Evolutionary conservation across 345 rosid genomes (phyloP).

Genomic region (Cardiospermum halicacabum): DNA sequence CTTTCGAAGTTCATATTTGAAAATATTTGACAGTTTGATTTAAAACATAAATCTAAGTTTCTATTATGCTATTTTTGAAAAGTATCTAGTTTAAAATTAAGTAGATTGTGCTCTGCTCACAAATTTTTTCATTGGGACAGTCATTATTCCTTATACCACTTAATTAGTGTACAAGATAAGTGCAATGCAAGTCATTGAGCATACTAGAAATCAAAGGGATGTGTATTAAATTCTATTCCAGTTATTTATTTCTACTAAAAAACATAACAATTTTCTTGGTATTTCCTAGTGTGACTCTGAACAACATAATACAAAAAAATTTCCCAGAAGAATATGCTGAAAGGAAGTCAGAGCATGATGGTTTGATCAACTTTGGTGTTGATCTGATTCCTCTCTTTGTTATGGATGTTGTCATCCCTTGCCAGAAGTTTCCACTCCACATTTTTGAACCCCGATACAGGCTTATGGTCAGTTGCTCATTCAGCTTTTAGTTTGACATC

Average conservation of each 20-base stretch:
- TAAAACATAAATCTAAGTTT: no score
- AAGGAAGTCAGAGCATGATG: conserved; percentile 81
- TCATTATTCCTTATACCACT: no score
- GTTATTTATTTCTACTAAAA: conserved; percentile 10
- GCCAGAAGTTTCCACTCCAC: conserved; percentile 80
- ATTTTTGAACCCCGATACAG: conserved; percentile 94
- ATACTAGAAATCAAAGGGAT: not conserved
- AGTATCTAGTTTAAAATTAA: no score
- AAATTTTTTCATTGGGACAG: not conserved
- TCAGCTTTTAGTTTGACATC: conserved; percentile 3
- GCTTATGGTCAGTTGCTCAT: conserved; percentile 70
- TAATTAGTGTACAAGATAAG: not conserved
- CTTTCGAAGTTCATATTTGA: no score
- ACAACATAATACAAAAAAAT: conserved; percentile 78
- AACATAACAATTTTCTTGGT: conserved; percentile 15
- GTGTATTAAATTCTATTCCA: not conserved
- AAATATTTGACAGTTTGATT: no score
- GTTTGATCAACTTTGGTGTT: conserved; percentile 66
- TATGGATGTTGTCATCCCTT: conserved; percentile 87
- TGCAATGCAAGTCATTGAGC: conserved; percentile 4
- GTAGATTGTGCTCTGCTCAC: not conserved
- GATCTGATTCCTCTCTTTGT: conserved; percentile 89
- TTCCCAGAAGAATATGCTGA: conserved; percentile 89
- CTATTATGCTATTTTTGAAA: no score
- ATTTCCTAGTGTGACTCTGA: conserved; percentile 68